phyloP scores from a whole-genome alignment of 169 alveolate species.

The Plasmodium coatneyi region DNA sequence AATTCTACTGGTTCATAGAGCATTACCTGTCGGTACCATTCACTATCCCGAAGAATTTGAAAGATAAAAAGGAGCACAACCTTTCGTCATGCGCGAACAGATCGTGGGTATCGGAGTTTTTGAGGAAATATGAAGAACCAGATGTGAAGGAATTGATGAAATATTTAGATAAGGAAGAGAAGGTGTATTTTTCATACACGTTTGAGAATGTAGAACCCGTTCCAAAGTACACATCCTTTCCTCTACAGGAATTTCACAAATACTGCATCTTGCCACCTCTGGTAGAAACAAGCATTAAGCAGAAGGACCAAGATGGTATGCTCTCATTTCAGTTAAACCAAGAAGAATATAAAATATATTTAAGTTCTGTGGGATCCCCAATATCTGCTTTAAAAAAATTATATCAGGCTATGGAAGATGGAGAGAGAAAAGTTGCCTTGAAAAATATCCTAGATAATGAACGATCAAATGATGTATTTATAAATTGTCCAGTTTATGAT shows the following conservation, averaged over 20 bases:
- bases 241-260: conserved; percentile 37
- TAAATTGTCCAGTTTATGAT: conserved; percentile 21
- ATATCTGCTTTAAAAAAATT: conserved; percentile 41
- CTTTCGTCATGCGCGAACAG: conserved; percentile 1
- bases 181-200: neutral
- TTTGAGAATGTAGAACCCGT: conserved; percentile 14
- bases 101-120: conserved; percentile 62
- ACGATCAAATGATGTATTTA: neutral
- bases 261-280: conserved; percentile 55
- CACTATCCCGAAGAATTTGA: conserved; percentile 6
- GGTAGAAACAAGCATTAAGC: conserved; percentile 24
- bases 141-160: neutral
- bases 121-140: conserved; percentile 51
- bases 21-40: conserved; percentile 61
- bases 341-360: conserved; percentile 53
- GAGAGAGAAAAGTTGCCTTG: neutral
- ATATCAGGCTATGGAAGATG: conserved; percentile 5
- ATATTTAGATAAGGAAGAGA: conserved; percentile 38
- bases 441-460: conserved; percentile 18
- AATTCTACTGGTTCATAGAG: conserved; percentile 63
- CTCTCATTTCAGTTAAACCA: conserved; percentile 24
- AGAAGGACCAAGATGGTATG: neutral
- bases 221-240: conserved; percentile 29
- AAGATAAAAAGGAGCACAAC: neutral
- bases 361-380: conserved; percentile 6